Conservation (phyloP, 768 basidiomycete genomes). For the Lyophyllum semitale region DNA sequence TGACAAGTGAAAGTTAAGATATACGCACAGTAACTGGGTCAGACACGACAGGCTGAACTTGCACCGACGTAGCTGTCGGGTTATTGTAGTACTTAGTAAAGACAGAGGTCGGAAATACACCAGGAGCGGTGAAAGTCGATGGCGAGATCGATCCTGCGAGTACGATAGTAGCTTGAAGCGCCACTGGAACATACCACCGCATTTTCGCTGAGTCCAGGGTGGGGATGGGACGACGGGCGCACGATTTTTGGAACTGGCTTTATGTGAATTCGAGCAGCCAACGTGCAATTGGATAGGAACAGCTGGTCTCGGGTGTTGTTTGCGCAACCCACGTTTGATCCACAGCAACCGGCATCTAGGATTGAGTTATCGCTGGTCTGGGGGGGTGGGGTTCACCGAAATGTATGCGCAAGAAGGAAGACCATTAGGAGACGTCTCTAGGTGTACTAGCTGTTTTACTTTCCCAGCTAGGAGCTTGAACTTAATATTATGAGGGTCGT, state of each 20-base stretch:
- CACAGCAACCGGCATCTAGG: no score
- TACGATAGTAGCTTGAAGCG: conserved; percentile 7
- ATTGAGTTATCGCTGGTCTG: no score
- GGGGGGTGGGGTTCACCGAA: no score
- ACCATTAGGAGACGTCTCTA: no score
- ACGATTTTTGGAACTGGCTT: background rate
- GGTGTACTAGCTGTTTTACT: no score
- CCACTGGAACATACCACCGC: conserved; percentile 3
- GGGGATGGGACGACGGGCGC: background rate
- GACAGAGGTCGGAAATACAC: conserved; percentile 63
- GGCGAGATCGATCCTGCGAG: conserved; percentile 26
- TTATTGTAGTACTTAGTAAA: conserved; percentile 71
- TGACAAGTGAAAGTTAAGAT: background rate
- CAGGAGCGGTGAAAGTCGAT: conserved; percentile 59
- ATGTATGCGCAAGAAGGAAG: no score
- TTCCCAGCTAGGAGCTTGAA: no score
- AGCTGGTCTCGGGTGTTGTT: no score
- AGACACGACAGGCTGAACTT: conserved; percentile 77
- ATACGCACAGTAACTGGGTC: conserved; percentile 63
- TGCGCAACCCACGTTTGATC: no score
- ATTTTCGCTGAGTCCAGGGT: background rate
- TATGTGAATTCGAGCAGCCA: background rate
- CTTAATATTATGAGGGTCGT: no score
- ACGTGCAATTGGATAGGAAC: no score
- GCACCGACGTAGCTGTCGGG: conserved; percentile 70